Percentiles rank a stretch among this genome's conserved stretches.
These are phyloP conservation scores for Phytophthora sansomeana DNA, from an alignment of 352 stramenopile genomes.

Conservation along the genomic window DNA sequence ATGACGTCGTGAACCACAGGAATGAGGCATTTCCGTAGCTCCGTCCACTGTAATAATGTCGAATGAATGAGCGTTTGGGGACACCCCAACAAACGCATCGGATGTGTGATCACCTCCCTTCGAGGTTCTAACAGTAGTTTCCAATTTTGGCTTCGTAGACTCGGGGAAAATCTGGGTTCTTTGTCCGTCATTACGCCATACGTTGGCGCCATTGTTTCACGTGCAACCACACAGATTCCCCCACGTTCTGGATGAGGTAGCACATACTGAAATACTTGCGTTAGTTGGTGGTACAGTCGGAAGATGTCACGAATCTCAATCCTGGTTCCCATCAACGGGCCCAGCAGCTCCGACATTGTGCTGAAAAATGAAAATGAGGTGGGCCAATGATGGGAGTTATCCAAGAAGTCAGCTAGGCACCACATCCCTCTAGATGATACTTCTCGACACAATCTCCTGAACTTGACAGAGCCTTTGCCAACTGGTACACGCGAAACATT, in stretches of 20 bases:
- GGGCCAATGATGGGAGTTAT: neutral
- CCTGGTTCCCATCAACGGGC: neutral
- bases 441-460: neutral
- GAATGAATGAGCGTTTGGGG: too few species aligned
- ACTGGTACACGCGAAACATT: neutral
- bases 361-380: neutral
- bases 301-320: neutral
- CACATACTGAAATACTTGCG: neutral
- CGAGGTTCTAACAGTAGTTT: too few species aligned
- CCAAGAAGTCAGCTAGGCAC: slow-evolving; percentile 3
- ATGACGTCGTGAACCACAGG: too few species aligned
- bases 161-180: neutral
- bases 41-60: too few species aligned
- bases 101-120: too few species aligned
- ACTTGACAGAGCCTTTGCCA: neutral
- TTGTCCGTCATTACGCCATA: too few species aligned
- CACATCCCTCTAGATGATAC: neutral
- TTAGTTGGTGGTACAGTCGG: neutral
- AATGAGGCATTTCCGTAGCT: too few species aligned
- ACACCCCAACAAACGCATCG: too few species aligned
- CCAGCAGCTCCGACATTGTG: neutral
- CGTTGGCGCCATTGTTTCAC: too few species aligned
- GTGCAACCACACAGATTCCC: too few species aligned
- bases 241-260: too few species aligned
- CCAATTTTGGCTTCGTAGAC: too few species aligned